Conservation (phyloP, 352 stramenopile genomes). For the Pythium brassicae region DNA sequence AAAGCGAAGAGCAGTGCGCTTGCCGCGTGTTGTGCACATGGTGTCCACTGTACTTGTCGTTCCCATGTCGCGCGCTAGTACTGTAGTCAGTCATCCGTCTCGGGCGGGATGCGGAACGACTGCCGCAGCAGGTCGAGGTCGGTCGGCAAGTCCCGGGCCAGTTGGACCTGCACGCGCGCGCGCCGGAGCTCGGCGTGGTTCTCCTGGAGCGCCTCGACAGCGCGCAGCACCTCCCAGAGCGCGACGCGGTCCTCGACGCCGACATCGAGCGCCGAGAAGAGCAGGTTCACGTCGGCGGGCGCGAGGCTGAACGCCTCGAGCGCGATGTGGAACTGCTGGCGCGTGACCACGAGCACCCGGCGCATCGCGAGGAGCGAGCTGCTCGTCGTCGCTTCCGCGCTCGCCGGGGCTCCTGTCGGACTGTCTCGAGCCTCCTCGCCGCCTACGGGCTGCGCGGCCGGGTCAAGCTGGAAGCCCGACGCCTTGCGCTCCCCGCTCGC, state of each 20-base stretch:
- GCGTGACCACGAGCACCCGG: conserved; percentile 33
- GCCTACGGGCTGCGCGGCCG: background rate
- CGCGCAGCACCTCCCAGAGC: conserved; percentile 45
- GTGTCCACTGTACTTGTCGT: background rate
- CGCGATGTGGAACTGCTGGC: conserved; percentile 55
- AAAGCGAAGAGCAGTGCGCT: no score
- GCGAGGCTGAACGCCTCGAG: conserved; percentile 47
- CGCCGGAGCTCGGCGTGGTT: conserved; percentile 39
- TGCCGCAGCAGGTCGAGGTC: conserved; percentile 31
- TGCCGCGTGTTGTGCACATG: no score
- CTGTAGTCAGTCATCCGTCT: background rate
- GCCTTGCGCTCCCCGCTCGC: background rate
- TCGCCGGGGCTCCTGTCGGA: background rate
- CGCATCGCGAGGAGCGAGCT: conserved; percentile 23
- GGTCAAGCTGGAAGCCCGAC: background rate
- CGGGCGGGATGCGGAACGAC: conserved; percentile 6
- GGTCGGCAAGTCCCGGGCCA: conserved; percentile 28
- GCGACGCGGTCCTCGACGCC: conserved; percentile 41
- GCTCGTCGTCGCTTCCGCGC: background rate
- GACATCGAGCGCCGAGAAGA: conserved; percentile 58
- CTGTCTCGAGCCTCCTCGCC: background rate
- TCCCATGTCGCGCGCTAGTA: background rate
- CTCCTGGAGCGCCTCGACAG: conserved; percentile 38
- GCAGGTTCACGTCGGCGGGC: conserved; percentile 44
- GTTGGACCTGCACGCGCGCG: conserved; percentile 41